These are phyloP conservation scores for Thuja plicata DNA, from an alignment of 83 land plant genomes.

Conservation along the genomic window DNA sequence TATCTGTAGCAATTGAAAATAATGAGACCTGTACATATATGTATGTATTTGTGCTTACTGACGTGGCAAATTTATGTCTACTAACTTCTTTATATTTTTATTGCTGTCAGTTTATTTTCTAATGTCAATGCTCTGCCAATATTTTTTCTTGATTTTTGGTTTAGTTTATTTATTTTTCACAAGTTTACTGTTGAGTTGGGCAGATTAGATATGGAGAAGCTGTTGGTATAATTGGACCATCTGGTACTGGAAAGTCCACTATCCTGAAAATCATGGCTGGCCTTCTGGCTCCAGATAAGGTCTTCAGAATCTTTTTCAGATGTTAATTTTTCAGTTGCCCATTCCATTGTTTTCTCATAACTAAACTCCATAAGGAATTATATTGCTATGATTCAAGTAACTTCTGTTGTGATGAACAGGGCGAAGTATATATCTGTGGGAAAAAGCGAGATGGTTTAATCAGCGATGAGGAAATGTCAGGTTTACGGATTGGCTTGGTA, in stretches of 20 bases:
- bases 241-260: slow-evolving; percentile 99
- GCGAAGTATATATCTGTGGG: slow-evolving; percentile 86
- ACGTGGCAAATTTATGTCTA: neutral
- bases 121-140: neutral
- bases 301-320: slow-evolving; percentile 13
- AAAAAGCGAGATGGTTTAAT: slow-evolving; percentile 73
- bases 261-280: slow-evolving; percentile 92
- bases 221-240: slow-evolving; percentile 98
- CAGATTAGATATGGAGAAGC: slow-evolving; percentile 97
- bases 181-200: slow-evolving; percentile 4
- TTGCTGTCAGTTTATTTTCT: neutral
- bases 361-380: neutral
- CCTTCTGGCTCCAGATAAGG: slow-evolving; percentile 96
- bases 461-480: slow-evolving; percentile 83
- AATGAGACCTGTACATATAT: neutral
- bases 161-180: neutral
- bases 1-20: neutral
- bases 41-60: neutral
- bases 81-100: neutral
- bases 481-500: slow-evolving; percentile 95
- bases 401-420: slow-evolving; percentile 42
- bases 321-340: neutral
- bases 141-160: neutral
- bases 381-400: neutral
- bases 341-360: neutral